Conservation (phyloP, 148 eudicot species). For the Selenicereus undatus region DNA sequence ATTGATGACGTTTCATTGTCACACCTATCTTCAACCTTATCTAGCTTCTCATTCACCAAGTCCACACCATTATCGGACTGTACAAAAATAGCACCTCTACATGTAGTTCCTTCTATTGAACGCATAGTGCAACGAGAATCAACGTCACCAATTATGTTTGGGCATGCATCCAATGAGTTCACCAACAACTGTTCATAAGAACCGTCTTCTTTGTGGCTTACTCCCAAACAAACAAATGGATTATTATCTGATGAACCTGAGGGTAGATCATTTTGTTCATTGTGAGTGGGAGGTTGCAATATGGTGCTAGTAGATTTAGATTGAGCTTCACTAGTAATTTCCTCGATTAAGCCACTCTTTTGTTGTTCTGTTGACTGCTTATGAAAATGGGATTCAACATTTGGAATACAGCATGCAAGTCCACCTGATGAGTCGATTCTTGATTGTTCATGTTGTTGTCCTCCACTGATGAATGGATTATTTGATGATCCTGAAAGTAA, state of each 20-base stretch:
- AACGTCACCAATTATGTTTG: slow-evolving; percentile 21
- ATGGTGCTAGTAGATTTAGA: not conserved
- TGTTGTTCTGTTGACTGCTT: not conserved
- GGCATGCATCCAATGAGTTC: slow-evolving; percentile 26
- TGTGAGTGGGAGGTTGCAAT: slow-evolving; percentile 29
- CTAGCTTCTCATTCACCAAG: slow-evolving; percentile 27
- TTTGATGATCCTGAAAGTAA: slow-evolving; percentile 12
- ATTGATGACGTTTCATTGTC: slow-evolving; percentile 23
- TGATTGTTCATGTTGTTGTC: not conserved
- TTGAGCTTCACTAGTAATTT: not conserved
- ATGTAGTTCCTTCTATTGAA: slow-evolving; percentile 21
- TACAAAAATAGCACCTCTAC: slow-evolving; percentile 37
- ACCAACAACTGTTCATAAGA: slow-evolving; percentile 22
- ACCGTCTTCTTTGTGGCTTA: slow-evolving; percentile 22
- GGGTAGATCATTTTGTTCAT: slow-evolving; percentile 35
- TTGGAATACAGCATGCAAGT: not conserved
- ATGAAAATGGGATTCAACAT: not conserved
- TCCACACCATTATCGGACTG: slow-evolving; percentile 34
- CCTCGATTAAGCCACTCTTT: not conserved
- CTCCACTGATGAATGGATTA: slow-evolving; percentile 5
- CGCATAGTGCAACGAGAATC: slow-evolving; percentile 23
- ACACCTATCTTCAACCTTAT: slow-evolving; percentile 28
- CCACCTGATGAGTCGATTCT: not conserved
- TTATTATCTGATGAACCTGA: slow-evolving; percentile 40
- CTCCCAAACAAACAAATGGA: slow-evolving; percentile 32